Percentiles rank a stretch among this genome's conserved stretches.
Evolutionary conservation across 768 basidiomycete species (phyloP).

Genomic region (Megacollybia marginata): DNA sequence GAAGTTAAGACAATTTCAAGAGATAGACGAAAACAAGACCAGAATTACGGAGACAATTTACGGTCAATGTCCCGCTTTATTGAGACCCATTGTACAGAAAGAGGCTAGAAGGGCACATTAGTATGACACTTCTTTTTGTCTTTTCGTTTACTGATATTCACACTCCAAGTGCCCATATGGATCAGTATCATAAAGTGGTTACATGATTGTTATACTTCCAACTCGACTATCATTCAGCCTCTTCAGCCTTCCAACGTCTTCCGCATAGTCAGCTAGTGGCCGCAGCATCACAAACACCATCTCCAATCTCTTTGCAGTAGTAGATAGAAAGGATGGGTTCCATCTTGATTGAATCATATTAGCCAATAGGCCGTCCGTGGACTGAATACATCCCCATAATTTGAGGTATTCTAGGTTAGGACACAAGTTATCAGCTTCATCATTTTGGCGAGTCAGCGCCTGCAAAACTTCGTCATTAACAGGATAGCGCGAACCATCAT

Average conservation of each 20-base stretch:
- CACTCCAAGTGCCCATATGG: conserved; percentile 20
- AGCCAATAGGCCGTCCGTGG: neutral
- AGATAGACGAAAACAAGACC: conserved; percentile 15
- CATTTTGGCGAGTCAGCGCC: neutral
- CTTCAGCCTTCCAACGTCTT: neutral
- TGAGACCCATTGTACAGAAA: conserved; percentile 19
- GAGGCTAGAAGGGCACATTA: conserved; percentile 17
- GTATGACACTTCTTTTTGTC: conserved; percentile 12
- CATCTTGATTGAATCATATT: neutral
- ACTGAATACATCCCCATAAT: neutral
- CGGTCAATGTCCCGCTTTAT: conserved; percentile 20
- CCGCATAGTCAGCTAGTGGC: neutral
- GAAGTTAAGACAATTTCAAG: conserved; percentile 24
- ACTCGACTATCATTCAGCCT: neutral
- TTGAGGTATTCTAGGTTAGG: neutral
- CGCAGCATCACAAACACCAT: neutral
- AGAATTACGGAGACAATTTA: conserved; percentile 24
- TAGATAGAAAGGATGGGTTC: neutral
- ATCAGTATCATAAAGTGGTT: conserved; percentile 14
- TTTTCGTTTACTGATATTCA: neutral
- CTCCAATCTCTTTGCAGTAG: neutral
- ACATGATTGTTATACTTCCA: neutral
- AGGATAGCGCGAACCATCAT: neutral
- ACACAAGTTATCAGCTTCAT: neutral
- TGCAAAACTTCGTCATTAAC: neutral